phyloP scores from a whole-genome alignment of 768 basidiomycete genomes.

The Tricholoma sp. region DNA sequence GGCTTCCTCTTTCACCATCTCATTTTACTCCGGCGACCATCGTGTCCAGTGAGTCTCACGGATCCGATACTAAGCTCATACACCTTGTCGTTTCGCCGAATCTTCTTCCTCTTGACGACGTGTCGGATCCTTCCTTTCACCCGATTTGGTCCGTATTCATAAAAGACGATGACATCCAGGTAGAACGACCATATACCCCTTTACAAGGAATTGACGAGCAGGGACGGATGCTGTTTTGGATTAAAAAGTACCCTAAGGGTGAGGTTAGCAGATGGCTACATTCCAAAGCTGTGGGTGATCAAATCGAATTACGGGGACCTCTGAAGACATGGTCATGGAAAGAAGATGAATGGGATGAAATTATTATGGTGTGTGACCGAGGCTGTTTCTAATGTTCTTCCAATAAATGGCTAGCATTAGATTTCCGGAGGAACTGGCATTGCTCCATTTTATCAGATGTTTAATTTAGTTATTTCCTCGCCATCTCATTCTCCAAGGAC shows the following conservation, averaged over 20 bases:
- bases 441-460: conserved; percentile 78
- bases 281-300: conserved; percentile 59
- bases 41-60: conserved; percentile 44
- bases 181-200: conserved; percentile 83
- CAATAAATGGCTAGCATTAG: conserved; percentile 29
- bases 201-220: conserved; percentile 62
- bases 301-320: conserved; percentile 74
- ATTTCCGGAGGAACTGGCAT: conserved; percentile 87
- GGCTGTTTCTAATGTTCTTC: background rate
- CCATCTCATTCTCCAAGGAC: conserved; percentile 29
- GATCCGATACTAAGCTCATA: conserved; percentile 59
- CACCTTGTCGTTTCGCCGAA: conserved; percentile 51
- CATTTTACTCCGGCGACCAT: conserved; percentile 60
- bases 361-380: conserved; percentile 57
- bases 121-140: conserved; percentile 16
- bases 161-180: conserved; percentile 86
- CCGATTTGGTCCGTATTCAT: conserved; percentile 75
- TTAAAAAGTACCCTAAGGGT: conserved; percentile 72
- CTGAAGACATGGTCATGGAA: conserved; percentile 61
- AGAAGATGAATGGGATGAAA: conserved; percentile 62
- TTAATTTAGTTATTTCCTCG: conserved; percentile 47
- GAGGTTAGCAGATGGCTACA: conserved; percentile 85
- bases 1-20: conserved; percentile 37
- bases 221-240: conserved; percentile 72
- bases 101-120: conserved; percentile 25